Percentiles rank a stretch among this genome's conserved stretches.
phyloP scores from a whole-genome alignment of 2,329 filamentous ascomycete species.

The Curvularia sp. region DNA sequence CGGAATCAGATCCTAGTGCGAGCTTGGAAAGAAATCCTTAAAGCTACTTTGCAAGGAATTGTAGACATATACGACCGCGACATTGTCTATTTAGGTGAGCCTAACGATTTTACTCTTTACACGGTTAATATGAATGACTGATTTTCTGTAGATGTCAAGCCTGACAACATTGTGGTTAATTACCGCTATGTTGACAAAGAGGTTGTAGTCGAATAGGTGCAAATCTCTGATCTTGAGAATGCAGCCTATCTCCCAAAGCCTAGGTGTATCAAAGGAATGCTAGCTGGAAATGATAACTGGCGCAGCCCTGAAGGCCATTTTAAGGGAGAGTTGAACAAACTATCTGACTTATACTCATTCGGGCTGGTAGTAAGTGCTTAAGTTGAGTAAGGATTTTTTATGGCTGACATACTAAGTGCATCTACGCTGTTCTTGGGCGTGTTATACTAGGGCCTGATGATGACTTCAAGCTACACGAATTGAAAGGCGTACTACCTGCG shows the following conservation, averaged over 20 bases:
- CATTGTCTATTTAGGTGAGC: slow-evolving; percentile 33
- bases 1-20: slow-evolving; percentile 21
- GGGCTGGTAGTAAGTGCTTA: slow-evolving; percentile 35
- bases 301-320: slow-evolving; percentile 44
- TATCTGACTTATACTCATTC: slow-evolving; percentile 43
- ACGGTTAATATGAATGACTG: slow-evolving; percentile 15
- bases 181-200: slow-evolving; percentile 19
- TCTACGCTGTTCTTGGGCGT: slow-evolving; percentile 33
- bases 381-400: background rate
- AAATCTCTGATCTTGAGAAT: slow-evolving; percentile 43
- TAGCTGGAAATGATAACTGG: slow-evolving; percentile 44
- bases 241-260: slow-evolving; percentile 47
- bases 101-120: background rate
- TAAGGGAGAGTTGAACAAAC: slow-evolving; percentile 38
- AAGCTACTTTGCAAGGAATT: slow-evolving; percentile 33
- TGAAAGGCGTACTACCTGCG: slow-evolving; percentile 31
- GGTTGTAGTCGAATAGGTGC: slow-evolving; percentile 28
- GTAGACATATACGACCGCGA: slow-evolving; percentile 36
- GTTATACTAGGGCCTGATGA: slow-evolving; percentile 38
- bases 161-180: slow-evolving; percentile 42
- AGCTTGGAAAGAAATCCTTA: slow-evolving; percentile 34
- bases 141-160: slow-evolving; percentile 36
- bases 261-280: slow-evolving; percentile 41
- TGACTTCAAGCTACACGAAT: slow-evolving; percentile 32
- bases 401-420: slow-evolving; percentile 31